Percentiles rank a stretch among this genome's conserved stretches.
These are phyloP conservation scores for Corynascus novoguineensis DNA, from an alignment of 495 filamentous ascomycete genomes.

Conservation along the genomic window DNA sequence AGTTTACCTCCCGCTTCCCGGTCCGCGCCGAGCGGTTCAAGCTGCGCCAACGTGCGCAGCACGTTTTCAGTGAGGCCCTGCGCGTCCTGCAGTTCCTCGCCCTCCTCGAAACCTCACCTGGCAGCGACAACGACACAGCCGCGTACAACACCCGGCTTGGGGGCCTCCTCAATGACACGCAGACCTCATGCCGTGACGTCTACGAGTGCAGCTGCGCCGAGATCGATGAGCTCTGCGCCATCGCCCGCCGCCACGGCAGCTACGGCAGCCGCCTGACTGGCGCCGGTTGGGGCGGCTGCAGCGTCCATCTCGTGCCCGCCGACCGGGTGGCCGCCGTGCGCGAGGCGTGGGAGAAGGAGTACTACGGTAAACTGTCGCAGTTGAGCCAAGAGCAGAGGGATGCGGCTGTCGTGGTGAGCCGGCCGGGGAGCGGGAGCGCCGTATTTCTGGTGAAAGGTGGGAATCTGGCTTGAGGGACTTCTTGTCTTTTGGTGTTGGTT, in stretches of 20 bases:
- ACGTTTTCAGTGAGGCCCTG: conserved; percentile 85
- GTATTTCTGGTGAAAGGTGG: conserved; percentile 37
- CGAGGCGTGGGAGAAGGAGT: conserved; percentile 68
- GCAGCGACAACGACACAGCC: conserved; percentile 45
- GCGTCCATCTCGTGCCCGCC: conserved; percentile 83
- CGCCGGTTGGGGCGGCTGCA: conserved; percentile 95
- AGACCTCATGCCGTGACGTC: conserved; percentile 71
- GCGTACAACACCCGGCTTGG: conserved; percentile 67
- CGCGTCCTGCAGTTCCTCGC: conserved; percentile 78
- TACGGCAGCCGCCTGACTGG: conserved; percentile 87
- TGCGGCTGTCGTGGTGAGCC: conserved; percentile 81
- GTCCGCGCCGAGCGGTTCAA: conserved; percentile 84
- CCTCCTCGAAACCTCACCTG: conserved; percentile 46
- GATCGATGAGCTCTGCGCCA: conserved; percentile 76
- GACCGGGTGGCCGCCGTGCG: conserved; percentile 79
- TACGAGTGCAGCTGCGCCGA: conserved; percentile 91
- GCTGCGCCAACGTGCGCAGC: conserved; percentile 76
- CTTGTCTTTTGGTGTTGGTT: neutral
- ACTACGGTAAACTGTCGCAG: conserved; percentile 64
- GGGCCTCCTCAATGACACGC: conserved; percentile 82
- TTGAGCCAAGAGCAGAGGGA: conserved; percentile 67
- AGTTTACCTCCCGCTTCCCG: conserved; percentile 78
- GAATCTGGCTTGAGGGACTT: neutral
- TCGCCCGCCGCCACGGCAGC: conserved; percentile 70
- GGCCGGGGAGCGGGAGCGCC: conserved; percentile 68